phyloP scores from a whole-genome alignment of 2,329 filamentous ascomycete species.

The Eurotiales sp. region DNA sequence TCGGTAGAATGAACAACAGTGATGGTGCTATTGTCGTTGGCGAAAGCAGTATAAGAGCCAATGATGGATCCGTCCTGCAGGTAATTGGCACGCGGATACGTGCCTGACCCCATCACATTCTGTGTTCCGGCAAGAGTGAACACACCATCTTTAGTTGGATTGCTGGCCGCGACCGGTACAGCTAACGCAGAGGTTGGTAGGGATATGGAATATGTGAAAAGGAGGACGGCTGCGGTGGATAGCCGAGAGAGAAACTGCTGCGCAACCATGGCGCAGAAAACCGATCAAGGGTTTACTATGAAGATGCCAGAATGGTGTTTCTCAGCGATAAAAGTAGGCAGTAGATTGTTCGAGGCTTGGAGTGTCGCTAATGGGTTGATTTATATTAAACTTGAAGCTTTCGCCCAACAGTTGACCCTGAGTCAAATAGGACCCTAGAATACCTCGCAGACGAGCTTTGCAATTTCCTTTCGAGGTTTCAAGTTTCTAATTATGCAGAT shows the following conservation, averaged over 20 bases:
- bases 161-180: not conserved
- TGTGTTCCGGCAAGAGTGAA: not conserved
- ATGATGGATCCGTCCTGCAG: conserved; percentile 7
- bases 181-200: not conserved
- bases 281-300: too few relatives aligned
- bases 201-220: not conserved
- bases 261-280: conserved; percentile 9
- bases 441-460: too few relatives aligned
- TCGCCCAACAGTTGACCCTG: too few relatives aligned
- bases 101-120: conserved; percentile 1
- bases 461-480: not conserved
- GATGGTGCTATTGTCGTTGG: not conserved
- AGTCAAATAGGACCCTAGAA: too few relatives aligned
- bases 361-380: too few relatives aligned
- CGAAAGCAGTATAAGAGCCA: not conserved
- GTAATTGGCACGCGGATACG: conserved; percentile 10
- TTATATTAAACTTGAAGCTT: too few relatives aligned
- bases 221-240: conserved; percentile 2
- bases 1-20: conserved; percentile 7
- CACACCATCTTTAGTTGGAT: not conserved
- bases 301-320: too few relatives aligned
- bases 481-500: not conserved
- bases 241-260: conserved; percentile 8
- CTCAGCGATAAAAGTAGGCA: too few relatives aligned
- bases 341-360: too few relatives aligned